phyloP scores from a whole-genome alignment of 345 rosid genomes.

The Arabidopsis suecica region DNA sequence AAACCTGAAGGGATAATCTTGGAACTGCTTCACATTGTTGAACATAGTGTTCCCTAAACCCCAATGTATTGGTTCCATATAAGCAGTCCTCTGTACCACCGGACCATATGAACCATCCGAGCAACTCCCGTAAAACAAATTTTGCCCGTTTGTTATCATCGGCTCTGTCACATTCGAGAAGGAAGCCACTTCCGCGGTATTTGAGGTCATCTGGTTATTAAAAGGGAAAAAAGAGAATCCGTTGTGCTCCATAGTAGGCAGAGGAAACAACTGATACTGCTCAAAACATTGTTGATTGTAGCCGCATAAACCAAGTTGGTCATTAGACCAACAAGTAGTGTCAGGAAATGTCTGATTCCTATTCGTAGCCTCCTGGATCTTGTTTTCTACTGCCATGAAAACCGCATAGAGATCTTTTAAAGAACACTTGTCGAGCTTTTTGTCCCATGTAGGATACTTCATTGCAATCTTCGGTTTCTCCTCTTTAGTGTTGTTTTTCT shows the following conservation, averaged over 20 bases:
- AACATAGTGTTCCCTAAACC: slow-evolving; percentile 36
- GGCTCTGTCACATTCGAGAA: slow-evolving; percentile 28
- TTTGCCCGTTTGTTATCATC: slow-evolving; percentile 13
- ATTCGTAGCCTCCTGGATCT: slow-evolving; percentile 42
- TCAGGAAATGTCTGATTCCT: slow-evolving; percentile 24
- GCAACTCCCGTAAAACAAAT: slow-evolving; percentile 27
- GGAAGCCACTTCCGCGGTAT: not conserved
- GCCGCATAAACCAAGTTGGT: slow-evolving; percentile 34
- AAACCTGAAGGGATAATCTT: slow-evolving; percentile 26
- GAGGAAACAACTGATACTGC: slow-evolving; percentile 39
- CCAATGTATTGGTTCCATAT: slow-evolving; percentile 40
- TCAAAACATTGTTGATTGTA: slow-evolving; percentile 37
- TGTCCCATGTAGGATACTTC: slow-evolving; percentile 42
- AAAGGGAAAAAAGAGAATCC: slow-evolving; percentile 16
- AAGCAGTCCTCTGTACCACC: slow-evolving; percentile 28
- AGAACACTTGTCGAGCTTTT: slow-evolving; percentile 35
- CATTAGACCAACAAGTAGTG: slow-evolving; percentile 23
- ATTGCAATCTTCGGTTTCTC: slow-evolving; percentile 5
- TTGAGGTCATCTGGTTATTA: slow-evolving; percentile 21
- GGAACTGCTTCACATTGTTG: slow-evolving; percentile 15
- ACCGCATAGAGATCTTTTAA: slow-evolving; percentile 31
- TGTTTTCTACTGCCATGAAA: slow-evolving; percentile 27
- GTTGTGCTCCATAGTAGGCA: slow-evolving; percentile 18
- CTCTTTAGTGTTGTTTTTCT: slow-evolving; percentile 19
- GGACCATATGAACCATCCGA: slow-evolving; percentile 26